Evolutionary conservation across 495 filamentous ascomycete species (phyloP), one percentile per base, ranked within the genome.

Genomic region (Talaromyces liani): DNA sequence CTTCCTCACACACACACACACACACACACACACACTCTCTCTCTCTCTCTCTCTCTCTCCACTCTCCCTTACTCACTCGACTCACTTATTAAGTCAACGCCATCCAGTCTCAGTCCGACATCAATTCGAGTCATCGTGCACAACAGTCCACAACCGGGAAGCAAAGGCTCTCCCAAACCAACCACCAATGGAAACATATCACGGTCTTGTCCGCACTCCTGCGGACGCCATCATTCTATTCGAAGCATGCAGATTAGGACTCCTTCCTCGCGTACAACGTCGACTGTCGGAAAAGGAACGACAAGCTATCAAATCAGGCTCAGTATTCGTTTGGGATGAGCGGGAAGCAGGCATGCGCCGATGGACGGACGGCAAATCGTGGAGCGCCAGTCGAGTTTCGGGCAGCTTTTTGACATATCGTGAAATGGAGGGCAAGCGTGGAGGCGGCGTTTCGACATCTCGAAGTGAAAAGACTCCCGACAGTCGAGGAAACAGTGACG

Each of bases 311-410:
- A 87, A 89, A 65, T 96, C 93, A 2, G 94, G 94, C 18, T 98
- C 95, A 0, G 93, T 98, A 7, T 98, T 97, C 70, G 94, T 98
- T 34, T 98, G 94, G 94, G 95, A 98, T 75, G 94, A 98, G 80
- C 82, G 93, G 66, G 94, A 98, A 80, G 94, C 94, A 8, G 94
- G 94, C 61, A 98, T 98, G 94, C 84, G 94, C 63, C 82, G 94
- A 75, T 98, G 94, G 94, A 98, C 94, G 0, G 94, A 98, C 68
- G 94, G 94, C 22, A 98, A 98, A 73, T 98, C 94, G 51, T 98
- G 94, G 94, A 98, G 95, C 69, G 94, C 94, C 25, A 97, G 93
- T 72, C 85, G 94, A 61, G 94, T 98, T 2, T 97, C 95, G 0
- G 94, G 94, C 18, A 98, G 95, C 77, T 98, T 98, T 70, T 77